Evolutionary conservation across 2,329 filamentous ascomycete species (phyloP), one percentile per base, ranked within the genome.

Genomic region (Xylaria sp.): DNA sequence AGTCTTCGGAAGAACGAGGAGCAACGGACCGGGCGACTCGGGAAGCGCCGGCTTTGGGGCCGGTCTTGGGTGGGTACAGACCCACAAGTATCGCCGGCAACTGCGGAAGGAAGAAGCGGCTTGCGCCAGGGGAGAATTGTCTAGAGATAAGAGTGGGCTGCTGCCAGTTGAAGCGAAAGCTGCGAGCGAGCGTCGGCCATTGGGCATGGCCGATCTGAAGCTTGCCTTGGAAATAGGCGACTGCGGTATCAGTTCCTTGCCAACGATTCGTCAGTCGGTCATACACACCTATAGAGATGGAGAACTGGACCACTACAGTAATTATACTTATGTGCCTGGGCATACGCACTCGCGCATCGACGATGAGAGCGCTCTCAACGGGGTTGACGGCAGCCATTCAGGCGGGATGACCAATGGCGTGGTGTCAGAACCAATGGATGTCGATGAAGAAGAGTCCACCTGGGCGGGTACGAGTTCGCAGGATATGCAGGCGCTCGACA

Each of bases 141-240:
- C 87, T 20, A 87, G 93, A 73, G 92, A 94, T 67, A 91, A 92
- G 68, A 91, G 88, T 57, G 94, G 94, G 1, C 81, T 97, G 33
- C 82, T 98, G 6, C 95, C 94, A 0, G 83, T 94, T 43, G 94
- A 98, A 80, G 89, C 92, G 2, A 94, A 92, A 77, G 91, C 91
- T 62, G 90, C 92, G 18, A 88, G 88, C 64, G 89, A 91, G 74
- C 86, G 94, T 48, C 88, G 90, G 6, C 89, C 92, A 0, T 81
- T 98, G 1, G 90, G 90, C 15, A 91, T 95, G 82, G 89, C 90
- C 20, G 95, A 98, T 78, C 80, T 98, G 57, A 87, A 92, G 46
- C 83, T 97, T 2, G 90, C 93, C 0, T 80, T 97, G 18, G 89
- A 92, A 68, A 86, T 97, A 72, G 90, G 91, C 13, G 92, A 96